phyloP scores from a whole-genome alignment of 192 early-diverging fungal species.

The Chytriomyces confervae region DNA sequence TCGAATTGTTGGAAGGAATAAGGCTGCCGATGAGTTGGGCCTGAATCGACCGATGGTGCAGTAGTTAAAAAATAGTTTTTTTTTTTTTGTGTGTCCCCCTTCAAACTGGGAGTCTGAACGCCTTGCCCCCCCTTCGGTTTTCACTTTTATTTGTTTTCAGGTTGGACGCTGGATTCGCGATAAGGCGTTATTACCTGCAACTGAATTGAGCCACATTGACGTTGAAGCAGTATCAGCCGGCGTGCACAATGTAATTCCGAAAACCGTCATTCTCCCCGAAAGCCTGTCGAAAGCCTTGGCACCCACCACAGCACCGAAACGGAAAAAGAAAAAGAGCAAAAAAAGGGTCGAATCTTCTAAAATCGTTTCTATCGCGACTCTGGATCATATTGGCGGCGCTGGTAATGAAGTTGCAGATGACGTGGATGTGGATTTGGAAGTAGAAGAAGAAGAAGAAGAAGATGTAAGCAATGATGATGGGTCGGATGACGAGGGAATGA shows the following conservation, averaged over 20 bases:
- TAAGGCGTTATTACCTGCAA: background rate
- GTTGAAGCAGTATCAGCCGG: background rate
- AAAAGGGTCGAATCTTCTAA: background rate
- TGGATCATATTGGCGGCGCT: background rate
- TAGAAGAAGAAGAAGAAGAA: background rate
- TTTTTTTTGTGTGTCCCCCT: background rate
- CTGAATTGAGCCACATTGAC: background rate
- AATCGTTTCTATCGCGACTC: background rate
- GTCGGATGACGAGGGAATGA: background rate
- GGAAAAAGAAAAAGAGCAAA: background rate
- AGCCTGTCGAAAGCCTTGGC: no score
- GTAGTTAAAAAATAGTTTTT: background rate
- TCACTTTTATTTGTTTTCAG: background rate
- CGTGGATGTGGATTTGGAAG: background rate
- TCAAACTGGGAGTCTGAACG: background rate
- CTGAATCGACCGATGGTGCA: conserved; percentile 26
- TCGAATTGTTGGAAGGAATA: conserved; percentile 12
- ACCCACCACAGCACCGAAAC: background rate
- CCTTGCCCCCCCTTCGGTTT: background rate
- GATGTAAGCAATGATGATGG: background rate
- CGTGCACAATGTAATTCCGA: background rate
- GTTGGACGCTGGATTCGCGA: background rate
- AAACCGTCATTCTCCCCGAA: no score
- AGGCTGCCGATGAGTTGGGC: conserved; percentile 23
- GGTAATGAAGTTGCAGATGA: background rate